Percentiles rank a stretch among this genome's conserved stretches.
Evolutionary conservation across 1,284 basidiomycete species (phyloP).

Genomic region (Stygiomarasmius scandens): DNA sequence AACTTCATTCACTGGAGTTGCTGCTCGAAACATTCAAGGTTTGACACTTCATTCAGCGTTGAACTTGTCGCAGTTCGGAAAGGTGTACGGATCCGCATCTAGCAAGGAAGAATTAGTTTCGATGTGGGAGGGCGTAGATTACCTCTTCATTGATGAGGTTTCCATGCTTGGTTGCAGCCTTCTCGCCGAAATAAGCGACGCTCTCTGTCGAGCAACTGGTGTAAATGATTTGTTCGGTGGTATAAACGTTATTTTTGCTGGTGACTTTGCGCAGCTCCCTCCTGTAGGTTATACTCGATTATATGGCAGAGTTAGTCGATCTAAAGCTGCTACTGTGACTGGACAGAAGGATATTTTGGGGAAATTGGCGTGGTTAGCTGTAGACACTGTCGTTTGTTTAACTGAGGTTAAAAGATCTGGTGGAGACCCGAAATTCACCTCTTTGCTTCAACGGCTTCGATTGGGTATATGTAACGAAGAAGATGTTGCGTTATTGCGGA

Average conservation of each 20-base stretch:
- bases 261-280: constrained; percentile 2
- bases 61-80: neutral
- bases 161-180: constrained; percentile 4
- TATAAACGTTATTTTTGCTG: constrained; percentile 5
- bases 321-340: neutral
- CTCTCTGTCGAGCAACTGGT: constrained; percentile 22
- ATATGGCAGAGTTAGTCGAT: neutral
- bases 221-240: constrained; percentile 13
- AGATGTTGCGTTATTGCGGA: neutral
- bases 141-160: constrained; percentile 9
- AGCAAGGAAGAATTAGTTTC: neutral
- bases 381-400: constrained; percentile 4
- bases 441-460: neutral
- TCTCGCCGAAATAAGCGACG: neutral
- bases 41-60: neutral
- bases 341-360: neutral
- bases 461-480: constrained; percentile 11
- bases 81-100: neutral
- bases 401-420: neutral
- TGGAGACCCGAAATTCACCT: constrained; percentile 1
- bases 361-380: constrained; percentile 4
- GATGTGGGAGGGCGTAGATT: too few relatives aligned
- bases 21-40: too few relatives aligned
- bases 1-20: neutral
- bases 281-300: neutral